Base-by-base conservation (phyloP, 2,329 filamentous ascomycete species). In the Stagonosporopsis rhizophila region DNA sequence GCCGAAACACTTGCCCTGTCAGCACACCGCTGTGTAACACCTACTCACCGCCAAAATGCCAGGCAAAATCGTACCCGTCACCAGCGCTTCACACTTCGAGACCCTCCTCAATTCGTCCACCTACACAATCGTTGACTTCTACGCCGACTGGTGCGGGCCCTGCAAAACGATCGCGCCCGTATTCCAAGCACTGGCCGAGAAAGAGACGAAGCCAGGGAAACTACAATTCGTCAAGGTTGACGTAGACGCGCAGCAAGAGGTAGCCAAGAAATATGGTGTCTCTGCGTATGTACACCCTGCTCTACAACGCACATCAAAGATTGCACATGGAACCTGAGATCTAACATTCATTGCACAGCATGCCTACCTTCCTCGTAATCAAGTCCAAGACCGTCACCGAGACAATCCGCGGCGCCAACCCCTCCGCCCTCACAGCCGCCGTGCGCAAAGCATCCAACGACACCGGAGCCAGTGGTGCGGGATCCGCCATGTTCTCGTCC, bases 111-210 rank as follows among this genome's bases (percentile, higher is more conserved):
- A 65, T 34, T 64, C 69, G 3, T 70, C 71, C 48, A 73, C 72
- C 23, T 75, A 73, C 60, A 77, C 80, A 51, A 75, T 83, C 52
- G 76, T 81, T 67, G 81, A 83, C 70, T 83, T 82, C 77, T 82
- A 80, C 68, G 81, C 81, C 14, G 80, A 80, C 60, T 85, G 83
- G 82, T 85, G 83, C 68, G 82, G 82, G 2, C 83, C 83, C 25
- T 85, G 83, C 77, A 83, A 83, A 66, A 76, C 79, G 30, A 82
- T 85, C 51, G 78, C 79, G 3, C 83, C 83, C 27, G 74, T 69
- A 0, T 80, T 84, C 67, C 79, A 80, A 51, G 74, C 80, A 62
- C 77, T 85, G 51, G 83, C 82, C 56, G 77, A 80, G 49, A 77
- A 79, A 41, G 81, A 85, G 66, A 65, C 75, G 22, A 78, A 80